Evolutionary conservation across 768 basidiomycete species (phyloP).

Genomic region (Hemileccinum impolitum): DNA sequence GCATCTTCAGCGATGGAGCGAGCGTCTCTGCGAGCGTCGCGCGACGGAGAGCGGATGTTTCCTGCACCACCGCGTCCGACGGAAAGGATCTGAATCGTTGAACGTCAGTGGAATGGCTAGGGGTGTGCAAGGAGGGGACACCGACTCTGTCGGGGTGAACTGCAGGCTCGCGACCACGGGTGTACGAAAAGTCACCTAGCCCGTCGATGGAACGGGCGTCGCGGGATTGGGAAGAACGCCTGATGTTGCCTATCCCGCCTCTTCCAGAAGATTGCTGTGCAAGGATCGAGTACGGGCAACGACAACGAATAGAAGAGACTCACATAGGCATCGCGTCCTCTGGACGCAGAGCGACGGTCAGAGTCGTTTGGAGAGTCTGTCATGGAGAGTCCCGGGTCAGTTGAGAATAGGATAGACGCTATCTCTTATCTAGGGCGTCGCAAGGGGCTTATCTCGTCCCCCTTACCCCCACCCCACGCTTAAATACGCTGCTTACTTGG

Average conservation of each 20-base stretch:
- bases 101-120: background rate
- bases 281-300: background rate
- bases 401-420: background rate
- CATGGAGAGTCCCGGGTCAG: slow-evolving; percentile 17
- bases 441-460: slow-evolving; percentile 15
- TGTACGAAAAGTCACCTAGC: slow-evolving; percentile 50
- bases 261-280: slow-evolving; percentile 56
- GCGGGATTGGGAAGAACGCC: slow-evolving; percentile 43
- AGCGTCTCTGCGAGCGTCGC: slow-evolving; percentile 50
- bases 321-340: slow-evolving; percentile 59
- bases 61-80: slow-evolving; percentile 81
- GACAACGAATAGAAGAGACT: slow-evolving; percentile 21
- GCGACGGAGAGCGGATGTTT: slow-evolving; percentile 66
- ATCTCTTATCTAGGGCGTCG: slow-evolving; percentile 14
- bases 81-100: slow-evolving; percentile 33
- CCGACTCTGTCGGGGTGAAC: slow-evolving; percentile 38
- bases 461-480: background rate
- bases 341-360: slow-evolving; percentile 49
- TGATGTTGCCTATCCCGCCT: slow-evolving; percentile 69
- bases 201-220: slow-evolving; percentile 41
- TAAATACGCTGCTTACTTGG: slow-evolving; percentile 14
- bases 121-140: background rate
- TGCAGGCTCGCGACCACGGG: slow-evolving; percentile 60
- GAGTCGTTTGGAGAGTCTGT: slow-evolving; percentile 16
- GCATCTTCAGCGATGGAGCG: slow-evolving; percentile 27